phyloP scores from a whole-genome alignment of 148 eudicot genomes.

The Vaccinium macrocarpon region DNA sequence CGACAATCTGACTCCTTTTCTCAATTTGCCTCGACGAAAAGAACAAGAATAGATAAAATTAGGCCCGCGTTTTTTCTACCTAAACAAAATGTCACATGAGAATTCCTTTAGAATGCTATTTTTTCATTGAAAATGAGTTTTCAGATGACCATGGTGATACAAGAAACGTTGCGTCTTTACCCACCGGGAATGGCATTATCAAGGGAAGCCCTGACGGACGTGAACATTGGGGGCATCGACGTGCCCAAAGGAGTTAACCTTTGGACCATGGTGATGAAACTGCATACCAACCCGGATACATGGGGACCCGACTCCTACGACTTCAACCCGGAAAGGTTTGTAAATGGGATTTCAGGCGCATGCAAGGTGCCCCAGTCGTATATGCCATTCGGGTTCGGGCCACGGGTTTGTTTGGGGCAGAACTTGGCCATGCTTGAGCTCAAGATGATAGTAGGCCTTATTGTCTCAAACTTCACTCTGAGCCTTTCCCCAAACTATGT shows the following conservation, averaged over 20 bases:
- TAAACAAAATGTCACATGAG: not conserved
- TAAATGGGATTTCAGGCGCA: slow-evolving; percentile 12
- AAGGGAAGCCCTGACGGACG: slow-evolving; percentile 20
- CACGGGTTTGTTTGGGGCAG: slow-evolving; percentile 17
- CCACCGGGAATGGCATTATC: not conserved
- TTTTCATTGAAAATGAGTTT: not conserved
- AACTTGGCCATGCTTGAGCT: slow-evolving; percentile 19
- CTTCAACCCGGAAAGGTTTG: slow-evolving; percentile 21
- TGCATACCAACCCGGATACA: slow-evolving; percentile 10
- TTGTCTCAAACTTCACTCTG: slow-evolving; percentile 15
- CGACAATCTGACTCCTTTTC: too few species aligned
- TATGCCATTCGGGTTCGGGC: slow-evolving; percentile 21
- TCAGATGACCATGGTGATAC: slow-evolving; percentile 19
- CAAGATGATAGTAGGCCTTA: not conserved
- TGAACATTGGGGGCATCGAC: slow-evolving; percentile 14
- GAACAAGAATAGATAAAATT: too few species aligned
- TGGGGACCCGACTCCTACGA: slow-evolving; percentile 19
- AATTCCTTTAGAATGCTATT: too few species aligned
- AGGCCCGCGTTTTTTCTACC: too few species aligned
- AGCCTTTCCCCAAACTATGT: slow-evolving; percentile 12
- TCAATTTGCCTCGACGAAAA: too few species aligned
- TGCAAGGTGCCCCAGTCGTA: slow-evolving; percentile 21
- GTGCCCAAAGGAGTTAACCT: slow-evolving; percentile 20
- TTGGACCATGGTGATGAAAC: not conserved
- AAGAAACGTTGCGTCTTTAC: slow-evolving; percentile 18